phyloP scores from a whole-genome alignment of 1,139 yeast genomes.

The Kodamaea ohmeri region DNA sequence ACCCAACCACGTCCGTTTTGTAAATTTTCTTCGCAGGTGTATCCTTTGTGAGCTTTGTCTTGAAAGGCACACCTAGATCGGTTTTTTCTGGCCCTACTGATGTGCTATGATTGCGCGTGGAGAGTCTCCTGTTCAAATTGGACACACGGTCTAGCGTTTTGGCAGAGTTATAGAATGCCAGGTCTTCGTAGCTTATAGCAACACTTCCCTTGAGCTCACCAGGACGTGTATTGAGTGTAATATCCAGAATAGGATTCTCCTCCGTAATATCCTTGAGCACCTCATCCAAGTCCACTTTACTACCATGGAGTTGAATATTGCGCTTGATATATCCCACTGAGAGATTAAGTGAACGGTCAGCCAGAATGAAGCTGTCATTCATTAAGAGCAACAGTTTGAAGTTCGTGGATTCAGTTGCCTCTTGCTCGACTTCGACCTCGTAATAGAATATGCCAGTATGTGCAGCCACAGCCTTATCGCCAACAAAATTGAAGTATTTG shows the following conservation, averaged over 20 bases:
- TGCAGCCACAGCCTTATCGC: constrained; percentile 33
- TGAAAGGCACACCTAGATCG: constrained; percentile 39
- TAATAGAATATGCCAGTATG: constrained; percentile 38
- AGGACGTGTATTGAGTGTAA: constrained; percentile 28
- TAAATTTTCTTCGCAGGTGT: constrained; percentile 18
- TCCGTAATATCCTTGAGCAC: constrained; percentile 28
- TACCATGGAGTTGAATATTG: constrained; percentile 15
- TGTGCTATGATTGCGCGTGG: constrained; percentile 26
- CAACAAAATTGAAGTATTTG: constrained; percentile 33
- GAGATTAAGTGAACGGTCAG: constrained; percentile 33
- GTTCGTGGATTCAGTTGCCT: constrained; percentile 29
- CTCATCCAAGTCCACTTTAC: constrained; percentile 29
- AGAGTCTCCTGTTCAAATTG: constrained; percentile 38
- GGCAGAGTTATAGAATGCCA: constrained; percentile 39
- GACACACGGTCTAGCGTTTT: constrained; percentile 36
- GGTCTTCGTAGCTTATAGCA: constrained; percentile 44
- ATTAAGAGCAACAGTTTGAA: constrained; percentile 33
- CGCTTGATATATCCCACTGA: constrained; percentile 39
- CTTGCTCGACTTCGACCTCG: constrained; percentile 37
- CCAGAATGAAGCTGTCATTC: constrained; percentile 35
- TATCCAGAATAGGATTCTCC: constrained; percentile 16
- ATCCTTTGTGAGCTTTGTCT: constrained; percentile 20
- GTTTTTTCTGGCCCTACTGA: constrained; percentile 20
- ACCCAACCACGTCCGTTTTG: constrained; percentile 67
- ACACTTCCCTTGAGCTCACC: constrained; percentile 43